Conservation (phyloP, 75 land plant species). For the Adiantum capillusveneris region DNA sequence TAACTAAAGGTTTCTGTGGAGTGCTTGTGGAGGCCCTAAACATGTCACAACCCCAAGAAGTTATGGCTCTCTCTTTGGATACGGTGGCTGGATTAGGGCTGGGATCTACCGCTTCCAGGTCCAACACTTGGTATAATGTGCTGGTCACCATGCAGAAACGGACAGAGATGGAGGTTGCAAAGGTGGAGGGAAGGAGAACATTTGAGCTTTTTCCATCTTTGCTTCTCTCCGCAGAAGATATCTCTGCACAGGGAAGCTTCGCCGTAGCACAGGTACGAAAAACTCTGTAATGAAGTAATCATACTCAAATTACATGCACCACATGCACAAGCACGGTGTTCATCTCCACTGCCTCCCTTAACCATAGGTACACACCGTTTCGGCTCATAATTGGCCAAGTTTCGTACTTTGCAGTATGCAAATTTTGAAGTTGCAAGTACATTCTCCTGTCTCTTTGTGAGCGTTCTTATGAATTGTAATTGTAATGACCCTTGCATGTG, state of each 20-base stretch:
- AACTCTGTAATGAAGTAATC: neutral
- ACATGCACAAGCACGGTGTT: too few relatives aligned
- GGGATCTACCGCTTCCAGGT: conserved; percentile 42
- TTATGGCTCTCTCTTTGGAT: conserved; percentile 48
- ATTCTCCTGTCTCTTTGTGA: too few relatives aligned
- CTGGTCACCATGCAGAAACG: conserved; percentile 79
- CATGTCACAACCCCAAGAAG: conserved; percentile 61
- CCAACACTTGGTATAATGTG: conserved; percentile 90
- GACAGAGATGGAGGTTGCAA: conserved; percentile 40
- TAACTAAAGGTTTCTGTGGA: conserved; percentile 69
- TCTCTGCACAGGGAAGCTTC: conserved; percentile 73
- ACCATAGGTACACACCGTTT: too few relatives aligned
- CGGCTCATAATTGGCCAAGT: too few relatives aligned
- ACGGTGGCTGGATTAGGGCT: conserved; percentile 37
- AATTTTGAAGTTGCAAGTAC: too few relatives aligned
- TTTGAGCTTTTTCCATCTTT: conserved; percentile 80
- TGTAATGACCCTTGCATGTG: too few relatives aligned
- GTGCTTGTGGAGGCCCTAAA: conserved; percentile 57
- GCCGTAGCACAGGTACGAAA: conserved; percentile 80
- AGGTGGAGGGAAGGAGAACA: conserved; percentile 38
- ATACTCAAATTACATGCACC: too few relatives aligned
- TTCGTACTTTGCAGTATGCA: too few relatives aligned
- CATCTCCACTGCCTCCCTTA: too few relatives aligned
- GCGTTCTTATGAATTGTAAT: too few relatives aligned
- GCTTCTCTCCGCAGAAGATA: conserved; percentile 50